Base-by-base conservation (phyloP, 768 basidiomycete species). In the Kwoniella heveanensis region DNA sequence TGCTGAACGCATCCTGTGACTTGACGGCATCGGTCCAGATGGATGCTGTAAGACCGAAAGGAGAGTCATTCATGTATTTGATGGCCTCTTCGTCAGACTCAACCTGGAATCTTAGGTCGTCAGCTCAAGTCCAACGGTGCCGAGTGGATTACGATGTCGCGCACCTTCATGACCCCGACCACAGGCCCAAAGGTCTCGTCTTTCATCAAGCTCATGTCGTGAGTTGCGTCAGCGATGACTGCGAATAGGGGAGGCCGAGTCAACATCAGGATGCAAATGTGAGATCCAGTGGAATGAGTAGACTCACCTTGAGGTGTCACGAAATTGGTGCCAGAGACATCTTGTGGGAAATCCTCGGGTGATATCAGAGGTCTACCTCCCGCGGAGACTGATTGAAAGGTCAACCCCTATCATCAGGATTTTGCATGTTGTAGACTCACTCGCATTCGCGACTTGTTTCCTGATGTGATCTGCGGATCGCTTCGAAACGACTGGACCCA, bases 21-120 rank as follows among this genome's bases (percentile, higher is more conserved):
- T 86, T 84, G 5, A 79, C 80, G 32, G 83, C 82, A 71, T 90
- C 85, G 1, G 94, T 95, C 94, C 94, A 97, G 30, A 97, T 77
- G n/a, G 90, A 92, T 1, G 90, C 91, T 0, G 94, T 97, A 22
- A 97, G 83, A 10, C 94, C 94, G 75, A 92, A 96, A 0, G 85
- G 86, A 10, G 93, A 95, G 78, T 96, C 92, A 79, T 97, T 96
- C 90, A 97, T 97, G 19, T 96, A 85, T 19, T 80, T 74, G 58
- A 95, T 81, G 0, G 94, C 94, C 73, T 93, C 91, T 48, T 87
- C 88, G 76, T 96, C 94, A 0, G 87, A 57, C 54, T 69, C 32
- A 10, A 90, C 92, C 61, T 63, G 54, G 7, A 17, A 17, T 24
- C 7, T 24, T 53, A n/a, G n/a, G n/a, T 32, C 13, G 32, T 32